A percentile compares a stretch with the other conserved stretches of the same genome.
Evolutionary conservation across 768 basidiomycete genomes (phyloP).

Genomic region (Guyanaporus albipodus): DNA sequence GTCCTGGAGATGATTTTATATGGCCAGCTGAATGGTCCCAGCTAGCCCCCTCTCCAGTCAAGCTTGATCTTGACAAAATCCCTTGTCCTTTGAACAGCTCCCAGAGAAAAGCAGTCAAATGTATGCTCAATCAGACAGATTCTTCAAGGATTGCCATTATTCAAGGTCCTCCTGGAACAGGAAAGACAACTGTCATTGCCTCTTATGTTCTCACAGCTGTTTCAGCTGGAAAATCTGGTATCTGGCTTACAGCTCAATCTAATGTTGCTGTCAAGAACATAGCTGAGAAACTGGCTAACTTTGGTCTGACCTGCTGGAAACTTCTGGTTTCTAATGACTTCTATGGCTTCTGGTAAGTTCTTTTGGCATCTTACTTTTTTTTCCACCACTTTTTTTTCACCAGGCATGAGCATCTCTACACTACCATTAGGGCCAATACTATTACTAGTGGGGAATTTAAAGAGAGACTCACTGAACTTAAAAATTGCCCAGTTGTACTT

Average conservation of each 20-base stretch:
- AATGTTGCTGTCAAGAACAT: slow-evolving; percentile 91
- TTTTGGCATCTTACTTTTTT: neutral
- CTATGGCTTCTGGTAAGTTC: slow-evolving; percentile 56
- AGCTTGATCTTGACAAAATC: slow-evolving; percentile 12
- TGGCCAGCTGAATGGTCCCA: slow-evolving; percentile 38
- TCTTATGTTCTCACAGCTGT: slow-evolving; percentile 52
- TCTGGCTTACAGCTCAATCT: slow-evolving; percentile 82
- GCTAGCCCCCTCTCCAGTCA: slow-evolving; percentile 14
- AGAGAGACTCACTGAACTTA: slow-evolving; percentile 31
- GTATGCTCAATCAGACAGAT: slow-evolving; percentile 38
- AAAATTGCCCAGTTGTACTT: slow-evolving; percentile 54
- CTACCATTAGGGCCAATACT: slow-evolving; percentile 41
- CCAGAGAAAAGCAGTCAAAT: slow-evolving; percentile 33
- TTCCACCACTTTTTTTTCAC: neutral
- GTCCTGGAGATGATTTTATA: slow-evolving; percentile 22
- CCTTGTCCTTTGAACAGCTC: slow-evolving; percentile 37
- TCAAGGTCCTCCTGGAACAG: slow-evolving; percentile 63
- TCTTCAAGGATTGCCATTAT: slow-evolving; percentile 33
- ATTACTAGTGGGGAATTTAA: slow-evolving; percentile 45
- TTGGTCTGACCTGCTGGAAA: slow-evolving; percentile 53
- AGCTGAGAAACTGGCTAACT: slow-evolving; percentile 67
- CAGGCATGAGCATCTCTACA: slow-evolving; percentile 83
- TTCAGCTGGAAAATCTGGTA: slow-evolving; percentile 39
- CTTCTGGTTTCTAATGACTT: slow-evolving; percentile 74
- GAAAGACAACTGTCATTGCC: slow-evolving; percentile 72